Conservation (phyloP, 306 rosid genomes). For the Amphicarpaea edgeworthii region DNA sequence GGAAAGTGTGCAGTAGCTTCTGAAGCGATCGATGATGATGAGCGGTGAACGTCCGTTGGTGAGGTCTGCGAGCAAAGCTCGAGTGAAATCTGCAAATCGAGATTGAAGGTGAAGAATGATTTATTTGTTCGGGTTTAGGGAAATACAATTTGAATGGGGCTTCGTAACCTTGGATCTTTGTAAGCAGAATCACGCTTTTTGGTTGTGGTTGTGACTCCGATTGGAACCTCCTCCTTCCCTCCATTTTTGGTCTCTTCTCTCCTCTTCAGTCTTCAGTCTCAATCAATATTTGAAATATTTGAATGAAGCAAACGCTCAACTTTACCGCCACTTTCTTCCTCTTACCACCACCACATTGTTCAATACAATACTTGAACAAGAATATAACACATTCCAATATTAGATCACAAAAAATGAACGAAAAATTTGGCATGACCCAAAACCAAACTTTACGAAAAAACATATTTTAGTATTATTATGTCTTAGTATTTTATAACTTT, state of each 20-base stretch:
- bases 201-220: conserved; percentile 31
- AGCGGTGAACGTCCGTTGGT: conserved; percentile 64
- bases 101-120: neutral
- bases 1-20: conserved; percentile 62
- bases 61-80: conserved; percentile 59
- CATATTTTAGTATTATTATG: too few species aligned
- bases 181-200: conserved; percentile 47
- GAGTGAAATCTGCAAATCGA: conserved; percentile 65
- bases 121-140: neutral
- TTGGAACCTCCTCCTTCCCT: conserved; percentile 62
- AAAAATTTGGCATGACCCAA: too few species aligned
- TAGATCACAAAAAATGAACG: too few species aligned
- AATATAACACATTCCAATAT: too few species aligned
- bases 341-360: too few species aligned
- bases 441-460: too few species aligned
- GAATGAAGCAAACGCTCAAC: neutral
- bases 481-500: too few species aligned
- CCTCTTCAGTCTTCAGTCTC: too few species aligned
- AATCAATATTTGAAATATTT: too few species aligned
- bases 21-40: conserved; percentile 71
- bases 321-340: neutral
- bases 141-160: neutral
- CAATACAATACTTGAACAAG: too few species aligned
- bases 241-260: conserved; percentile 52
- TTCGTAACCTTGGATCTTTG: conserved; percentile 66